These are phyloP conservation scores for Mucor plumbeus DNA, from an alignment of 371 early-diverging fungal species.

Conservation along the genomic window DNA sequence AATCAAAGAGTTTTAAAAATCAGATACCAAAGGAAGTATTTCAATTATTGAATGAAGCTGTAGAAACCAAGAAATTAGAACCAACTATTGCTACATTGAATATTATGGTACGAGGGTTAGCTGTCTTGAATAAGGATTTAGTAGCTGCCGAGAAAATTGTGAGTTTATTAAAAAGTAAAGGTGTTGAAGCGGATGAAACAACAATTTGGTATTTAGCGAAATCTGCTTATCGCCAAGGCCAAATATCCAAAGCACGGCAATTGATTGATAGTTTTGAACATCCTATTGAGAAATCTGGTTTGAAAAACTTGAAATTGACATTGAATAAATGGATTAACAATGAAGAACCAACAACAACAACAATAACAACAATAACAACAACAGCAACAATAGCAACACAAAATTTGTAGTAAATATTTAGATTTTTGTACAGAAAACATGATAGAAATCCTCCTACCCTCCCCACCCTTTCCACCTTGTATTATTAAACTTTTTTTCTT, in stretches of 20 bases:
- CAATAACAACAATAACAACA: background rate
- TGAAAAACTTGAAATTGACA: constrained; percentile 14
- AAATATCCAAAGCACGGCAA: constrained; percentile 25
- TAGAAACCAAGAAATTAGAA: constrained; percentile 23
- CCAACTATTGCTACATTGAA: constrained; percentile 41
- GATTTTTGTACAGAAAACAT: constrained; percentile 7
- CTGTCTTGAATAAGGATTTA: constrained; percentile 37
- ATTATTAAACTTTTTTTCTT: background rate
- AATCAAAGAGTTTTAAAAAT: constrained; percentile 15
- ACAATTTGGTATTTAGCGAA: constrained; percentile 43
- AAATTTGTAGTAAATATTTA: background rate
- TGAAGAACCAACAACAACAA: background rate
- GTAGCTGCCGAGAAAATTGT: constrained; percentile 38
- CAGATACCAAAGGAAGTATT: constrained; percentile 27
- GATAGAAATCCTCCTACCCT: constrained; percentile 3
- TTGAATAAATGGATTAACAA: constrained; percentile 12
- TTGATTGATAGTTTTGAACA: constrained; percentile 37
- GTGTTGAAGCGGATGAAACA: constrained; percentile 37
- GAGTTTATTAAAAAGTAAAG: constrained; percentile 19
- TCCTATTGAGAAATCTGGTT: constrained; percentile 24
- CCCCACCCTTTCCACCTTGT: background rate
- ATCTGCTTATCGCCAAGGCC: constrained; percentile 25
- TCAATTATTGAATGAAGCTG: constrained; percentile 32
- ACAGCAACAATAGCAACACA: background rate
- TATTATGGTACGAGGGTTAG: constrained; percentile 47